Evolutionary conservation across 2,329 filamentous ascomycete genomes (phyloP), one percentile per base, ranked within the genome.

Genomic region (Fusarium subglutinans): DNA sequence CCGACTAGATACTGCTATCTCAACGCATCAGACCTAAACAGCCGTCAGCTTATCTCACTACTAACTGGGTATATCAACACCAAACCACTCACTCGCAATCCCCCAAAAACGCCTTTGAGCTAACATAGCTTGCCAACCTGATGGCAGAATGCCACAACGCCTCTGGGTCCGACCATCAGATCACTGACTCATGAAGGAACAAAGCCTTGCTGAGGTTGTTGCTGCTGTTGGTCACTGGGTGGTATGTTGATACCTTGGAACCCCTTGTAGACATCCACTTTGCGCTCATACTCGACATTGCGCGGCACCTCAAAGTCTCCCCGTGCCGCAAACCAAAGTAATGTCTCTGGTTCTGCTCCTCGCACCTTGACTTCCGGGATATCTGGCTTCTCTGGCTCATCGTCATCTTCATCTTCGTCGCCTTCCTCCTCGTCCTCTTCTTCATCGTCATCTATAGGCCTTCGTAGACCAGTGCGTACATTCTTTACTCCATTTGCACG

Each of bases 381-480:
- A 5, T 48, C 56, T 11, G 67, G 61, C 56, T 63, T 66, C 26
- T 53, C 65, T 20, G 66, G 47, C 24, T 63, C 48, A 5, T 48
- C 56, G 3, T 67, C 62, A 7, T 66, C 64, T 8, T 72, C 62
- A 3, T 66, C 63, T 5, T 66, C 65, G 4, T 72, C 69, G 2
- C 77, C 65, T 9, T 83, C 83, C 1, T 81, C 77, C 8, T 89
- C 89, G 0, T 89, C 88, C 0, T 90, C 90, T 0, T 88, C 90
- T 6, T 89, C 88, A 2, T 87, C 85, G 28, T 87, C 86, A 55
- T 87, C 86, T 18, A 90, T 77, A 6, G 82, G 85, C 74, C 89
- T 87, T 79, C 82, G 87, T 79, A 96, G 81, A 0, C 94, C 94
- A 1, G 93, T 96, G 43, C 91, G 87, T 51, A 95, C 92, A 76